A percentile compares a stretch with the other conserved stretches of the same genome.
These are phyloP conservation scores for Teratosphaeria viscida DNA, from an alignment of 2,329 filamentous ascomycete genomes.

Conservation along the genomic window DNA sequence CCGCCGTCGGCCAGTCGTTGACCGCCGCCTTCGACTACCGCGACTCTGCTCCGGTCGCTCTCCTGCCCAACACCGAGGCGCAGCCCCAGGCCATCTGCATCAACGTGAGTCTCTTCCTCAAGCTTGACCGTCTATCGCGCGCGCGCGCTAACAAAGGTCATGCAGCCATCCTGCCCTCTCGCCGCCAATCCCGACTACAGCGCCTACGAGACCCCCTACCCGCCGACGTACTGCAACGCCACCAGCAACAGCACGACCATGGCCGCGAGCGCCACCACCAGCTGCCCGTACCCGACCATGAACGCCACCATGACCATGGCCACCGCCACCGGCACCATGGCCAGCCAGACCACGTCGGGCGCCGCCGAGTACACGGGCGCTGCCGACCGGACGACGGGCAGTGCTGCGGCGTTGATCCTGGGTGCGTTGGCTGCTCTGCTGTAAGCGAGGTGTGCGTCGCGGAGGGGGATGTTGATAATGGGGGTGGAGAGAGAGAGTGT, in stretches of 20 bases:
- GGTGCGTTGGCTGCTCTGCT: not conserved
- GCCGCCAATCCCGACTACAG: not conserved
- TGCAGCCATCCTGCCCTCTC: not conserved
- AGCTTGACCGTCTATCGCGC: not conserved
- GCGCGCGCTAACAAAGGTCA: not conserved
- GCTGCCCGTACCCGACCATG: not conserved
- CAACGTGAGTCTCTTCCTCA: constrained; percentile 18
- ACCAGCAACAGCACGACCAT: not conserved
- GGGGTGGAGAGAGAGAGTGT: not conserved
- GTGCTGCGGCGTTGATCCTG: not conserved
- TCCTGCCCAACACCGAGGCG: constrained; percentile 36
- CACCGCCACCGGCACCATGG: not conserved
- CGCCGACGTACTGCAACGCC: not conserved
- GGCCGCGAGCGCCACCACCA: not conserved
- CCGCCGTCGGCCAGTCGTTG: constrained; percentile 40
- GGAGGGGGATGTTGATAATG: not conserved
- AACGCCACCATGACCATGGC: not conserved
- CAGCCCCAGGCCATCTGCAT: constrained; percentile 49
- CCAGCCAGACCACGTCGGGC: not conserved
- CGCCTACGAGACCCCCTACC: not conserved
- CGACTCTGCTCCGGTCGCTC: constrained; percentile 38
- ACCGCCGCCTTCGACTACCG: constrained; percentile 41
- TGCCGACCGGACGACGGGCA: not conserved
- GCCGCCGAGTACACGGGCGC: not conserved
- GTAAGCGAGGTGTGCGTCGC: not conserved